Base-by-base conservation (phyloP, 2,329 filamentous ascomycete genomes). In the Cladophialophora chaetospira region DNA sequence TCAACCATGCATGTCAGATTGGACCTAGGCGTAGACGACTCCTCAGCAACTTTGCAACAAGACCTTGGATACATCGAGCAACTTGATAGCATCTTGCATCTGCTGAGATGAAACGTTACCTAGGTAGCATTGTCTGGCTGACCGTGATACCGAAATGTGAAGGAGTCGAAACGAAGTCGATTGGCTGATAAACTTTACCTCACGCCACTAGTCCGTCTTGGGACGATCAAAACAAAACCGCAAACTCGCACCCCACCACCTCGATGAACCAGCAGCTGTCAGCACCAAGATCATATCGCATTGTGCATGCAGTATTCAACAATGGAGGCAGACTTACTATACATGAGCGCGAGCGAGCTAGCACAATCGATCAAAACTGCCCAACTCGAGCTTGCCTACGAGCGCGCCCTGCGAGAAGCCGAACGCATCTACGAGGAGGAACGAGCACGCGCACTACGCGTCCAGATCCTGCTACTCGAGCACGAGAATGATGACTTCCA, bases 381-480 rank as follows among this genome's bases (percentile, higher is more conserved):
- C 38, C 72, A 70, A 13, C 80, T 91, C 51, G 89, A 95, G 69
- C 74, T 88, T 59, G 83, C 83, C 65, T 89, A 92, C 70, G 84
- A 88, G 63, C 79, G 81, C 58, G 82, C 81, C 63, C 73, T 82
- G 53, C 84, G 87, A 64, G 79, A 85, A 53, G 82, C 88, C 31
- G 82, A 89, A 51, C 76, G 87, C 9, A 79, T 95, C 53, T 76
- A 84, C 63, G 88, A 89, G 66, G 85, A 91, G 63, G 92, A 97
- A 71, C 84, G 87, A 58, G 78, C 83, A 35, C 85, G 92, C 45
- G 82, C 86, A 62, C 73, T 91, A 50, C 84, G 84, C 63, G 79
- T 93, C 59, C 83, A 86, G 61, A 79, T 86, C 53, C 75, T 92
- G 52, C 73, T 91, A n/a, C 76, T 89, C n/a, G 80, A 86, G 60